A percentile compares a stretch with the other conserved stretches of the same genome.
phyloP scores from a whole-genome alignment of 1,139 yeast species.

The Meyerozyma guilliermondii region DNA sequence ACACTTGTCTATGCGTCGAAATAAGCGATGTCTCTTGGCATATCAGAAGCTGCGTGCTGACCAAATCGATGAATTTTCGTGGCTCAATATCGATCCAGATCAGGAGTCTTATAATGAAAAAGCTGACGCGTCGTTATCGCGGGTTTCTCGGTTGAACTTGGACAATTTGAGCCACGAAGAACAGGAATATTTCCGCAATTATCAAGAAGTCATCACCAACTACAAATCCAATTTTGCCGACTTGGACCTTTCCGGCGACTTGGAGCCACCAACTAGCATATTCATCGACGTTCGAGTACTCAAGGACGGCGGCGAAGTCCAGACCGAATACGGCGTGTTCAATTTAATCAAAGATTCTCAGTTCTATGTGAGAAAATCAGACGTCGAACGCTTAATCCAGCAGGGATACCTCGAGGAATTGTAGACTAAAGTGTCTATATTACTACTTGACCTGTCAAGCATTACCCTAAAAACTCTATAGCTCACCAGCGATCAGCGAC shows the following conservation, averaged over 20 bases:
- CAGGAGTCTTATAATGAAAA: conserved; percentile 12
- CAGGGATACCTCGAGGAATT: conserved; percentile 88
- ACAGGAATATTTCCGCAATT: conserved; percentile 69
- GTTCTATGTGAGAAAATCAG: conserved; percentile 88
- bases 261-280: conserved; percentile 86
- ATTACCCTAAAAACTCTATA: neutral
- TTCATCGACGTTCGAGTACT: conserved; percentile 91
- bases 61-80: conserved; percentile 61
- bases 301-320: conserved; percentile 94
- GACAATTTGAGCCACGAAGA: conserved; percentile 72
- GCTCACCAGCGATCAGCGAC: too few species aligned
- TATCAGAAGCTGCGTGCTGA: conserved; percentile 71
- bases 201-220: conserved; percentile 66
- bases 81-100: conserved; percentile 52
- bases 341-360: conserved; percentile 93
- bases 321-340: conserved; percentile 95
- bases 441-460: neutral
- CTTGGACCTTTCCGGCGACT: conserved; percentile 80
- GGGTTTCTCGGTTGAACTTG: conserved; percentile 21
- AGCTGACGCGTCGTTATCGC: conserved; percentile 15
- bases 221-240: conserved; percentile 79
- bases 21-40: conserved; percentile 83
- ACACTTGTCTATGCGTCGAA: conserved; percentile 77
- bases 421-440: conserved; percentile 14
- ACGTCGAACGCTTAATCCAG: conserved; percentile 88